These are phyloP conservation scores for Aureobasidium melanogenum DNA, from an alignment of 2,329 filamentous ascomycete genomes.

Conservation along the genomic window DNA sequence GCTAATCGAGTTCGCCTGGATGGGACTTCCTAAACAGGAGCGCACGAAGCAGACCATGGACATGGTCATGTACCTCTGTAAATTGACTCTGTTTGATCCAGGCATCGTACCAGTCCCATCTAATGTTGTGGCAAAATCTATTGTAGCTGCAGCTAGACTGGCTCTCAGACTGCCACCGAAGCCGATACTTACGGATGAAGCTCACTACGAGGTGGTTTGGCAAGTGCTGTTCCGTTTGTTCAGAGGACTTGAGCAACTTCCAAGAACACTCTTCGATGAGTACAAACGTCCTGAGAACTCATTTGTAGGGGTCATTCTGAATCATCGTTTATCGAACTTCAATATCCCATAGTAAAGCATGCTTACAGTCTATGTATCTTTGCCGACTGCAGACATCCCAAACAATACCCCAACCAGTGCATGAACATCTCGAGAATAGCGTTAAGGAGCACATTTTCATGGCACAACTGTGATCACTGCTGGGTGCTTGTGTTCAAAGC, in stretches of 20 bases:
- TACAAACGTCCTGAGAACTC: too few relatives aligned
- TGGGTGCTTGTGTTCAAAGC: too few relatives aligned
- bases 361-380: background rate
- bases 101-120: background rate
- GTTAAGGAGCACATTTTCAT: too few relatives aligned
- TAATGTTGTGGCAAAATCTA: background rate
- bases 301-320: too few relatives aligned
- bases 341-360: background rate
- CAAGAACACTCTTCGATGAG: too few relatives aligned
- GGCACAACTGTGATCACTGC: too few relatives aligned
- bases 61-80: background rate
- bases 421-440: background rate
- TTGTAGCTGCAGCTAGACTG: background rate
- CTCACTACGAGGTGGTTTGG: background rate
- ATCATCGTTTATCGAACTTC: too few relatives aligned
- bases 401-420: background rate
- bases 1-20: background rate
- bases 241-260: too few relatives aligned
- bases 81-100: background rate
- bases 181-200: background rate
- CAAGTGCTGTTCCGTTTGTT: too few relatives aligned
- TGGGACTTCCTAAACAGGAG: background rate
- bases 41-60: background rate
- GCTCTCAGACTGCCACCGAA: background rate
- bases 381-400: background rate